Percentiles rank a stretch among this genome's conserved stretches.
Conservation (phyloP, 495 filamentous ascomycete species). For the Trichoderma reesei region DNA sequence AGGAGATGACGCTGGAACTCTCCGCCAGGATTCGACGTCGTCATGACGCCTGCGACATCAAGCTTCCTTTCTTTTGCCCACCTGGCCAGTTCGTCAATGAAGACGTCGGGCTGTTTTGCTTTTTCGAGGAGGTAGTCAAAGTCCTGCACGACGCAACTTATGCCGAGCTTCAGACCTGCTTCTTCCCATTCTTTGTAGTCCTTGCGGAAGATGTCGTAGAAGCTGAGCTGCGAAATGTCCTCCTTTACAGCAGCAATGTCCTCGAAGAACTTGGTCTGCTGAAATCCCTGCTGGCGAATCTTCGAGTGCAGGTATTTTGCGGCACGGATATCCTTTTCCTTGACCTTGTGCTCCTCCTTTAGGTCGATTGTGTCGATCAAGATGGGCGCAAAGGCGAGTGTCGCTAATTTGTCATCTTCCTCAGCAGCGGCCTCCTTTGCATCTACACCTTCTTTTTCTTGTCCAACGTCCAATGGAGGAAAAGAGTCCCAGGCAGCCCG, state of each 20-base stretch:
- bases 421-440: conserved; percentile 13
- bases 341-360: conserved; percentile 58
- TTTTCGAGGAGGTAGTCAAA: conserved; percentile 54
- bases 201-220: conserved; percentile 71
- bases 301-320: conserved; percentile 52
- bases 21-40: conserved; percentile 46
- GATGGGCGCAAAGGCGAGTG: conserved; percentile 69
- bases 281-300: conserved; percentile 29
- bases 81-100: conserved; percentile 24
- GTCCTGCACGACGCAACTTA: conserved; percentile 61
- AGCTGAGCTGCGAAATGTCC: conserved; percentile 53
- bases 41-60: conserved; percentile 69
- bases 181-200: conserved; percentile 92
- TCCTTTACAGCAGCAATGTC: conserved; percentile 58
- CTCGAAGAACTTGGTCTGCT: conserved; percentile 50
- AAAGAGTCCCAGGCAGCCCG: conserved; percentile 42
- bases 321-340: conserved; percentile 54
- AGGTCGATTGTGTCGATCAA: conserved; percentile 81
- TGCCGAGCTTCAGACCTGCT: conserved; percentile 50
- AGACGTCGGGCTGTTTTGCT: conserved; percentile 25
- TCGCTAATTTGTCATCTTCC: conserved; percentile 51
- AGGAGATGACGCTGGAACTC: conserved; percentile 66
- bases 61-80: conserved; percentile 52
- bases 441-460: no score
- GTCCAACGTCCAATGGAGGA: conserved; percentile 13